Conservation (phyloP, 2,329 filamentous ascomycete species). For the Calonectria hawksworthii region DNA sequence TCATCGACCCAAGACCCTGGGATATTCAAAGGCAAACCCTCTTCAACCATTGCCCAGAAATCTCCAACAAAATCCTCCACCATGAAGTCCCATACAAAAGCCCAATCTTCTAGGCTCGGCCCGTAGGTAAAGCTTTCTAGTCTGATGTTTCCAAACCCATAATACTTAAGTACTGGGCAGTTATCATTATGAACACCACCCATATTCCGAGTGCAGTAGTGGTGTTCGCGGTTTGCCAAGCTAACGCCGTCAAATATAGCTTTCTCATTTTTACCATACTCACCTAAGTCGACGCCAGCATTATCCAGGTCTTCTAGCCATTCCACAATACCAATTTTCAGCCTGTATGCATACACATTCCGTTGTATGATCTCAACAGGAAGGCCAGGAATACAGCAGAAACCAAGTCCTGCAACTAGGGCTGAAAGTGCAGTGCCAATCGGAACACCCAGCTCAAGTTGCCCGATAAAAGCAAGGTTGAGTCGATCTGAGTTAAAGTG, state of each 20-base stretch:
- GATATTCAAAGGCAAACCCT: neutral
- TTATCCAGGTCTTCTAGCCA: no score
- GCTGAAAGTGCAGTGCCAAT: no score
- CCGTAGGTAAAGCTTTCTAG: neutral
- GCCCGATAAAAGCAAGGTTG: no score
- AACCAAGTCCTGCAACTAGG: no score
- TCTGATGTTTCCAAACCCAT: neutral
- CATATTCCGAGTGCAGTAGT: neutral
- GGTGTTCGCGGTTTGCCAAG: neutral
- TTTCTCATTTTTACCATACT: neutral
- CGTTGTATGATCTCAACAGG: no score
- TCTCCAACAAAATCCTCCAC: neutral
- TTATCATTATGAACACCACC: neutral
- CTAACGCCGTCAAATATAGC: neutral
- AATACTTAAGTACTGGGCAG: no score
- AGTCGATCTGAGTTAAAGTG: no score
- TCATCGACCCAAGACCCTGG: neutral
- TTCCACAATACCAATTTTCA: no score
- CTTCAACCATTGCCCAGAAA: conserved; percentile 6
- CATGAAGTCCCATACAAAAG: neutral
- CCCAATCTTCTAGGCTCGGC: neutral
- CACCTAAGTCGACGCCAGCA: no score
- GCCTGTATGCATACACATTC: no score
- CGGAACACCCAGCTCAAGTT: no score
- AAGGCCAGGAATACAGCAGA: no score